phyloP scores from a whole-genome alignment of 1,284 basidiomycete genomes.

The Apiotrichum sp. region DNA sequence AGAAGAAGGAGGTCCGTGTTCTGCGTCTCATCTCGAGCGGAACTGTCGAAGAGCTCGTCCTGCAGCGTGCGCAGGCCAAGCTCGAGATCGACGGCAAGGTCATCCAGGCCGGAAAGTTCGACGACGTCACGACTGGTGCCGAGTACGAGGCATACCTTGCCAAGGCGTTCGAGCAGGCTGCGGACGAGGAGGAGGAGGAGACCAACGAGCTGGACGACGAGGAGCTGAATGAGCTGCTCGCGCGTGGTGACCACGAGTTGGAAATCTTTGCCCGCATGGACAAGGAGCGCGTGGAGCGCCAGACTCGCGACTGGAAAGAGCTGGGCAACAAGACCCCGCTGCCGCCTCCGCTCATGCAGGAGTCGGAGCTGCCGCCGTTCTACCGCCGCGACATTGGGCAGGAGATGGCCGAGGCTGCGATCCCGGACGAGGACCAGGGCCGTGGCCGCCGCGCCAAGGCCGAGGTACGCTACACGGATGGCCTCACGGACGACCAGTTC shows the following conservation, averaged over 20 bases:
- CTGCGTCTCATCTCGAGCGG: slow-evolving; percentile 95
- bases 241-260: slow-evolving; percentile 75
- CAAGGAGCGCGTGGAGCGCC: slow-evolving; percentile 67
- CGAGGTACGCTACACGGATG: slow-evolving; percentile 89
- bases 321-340: slow-evolving; percentile 71
- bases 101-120: slow-evolving; percentile 97
- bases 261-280: slow-evolving; percentile 81
- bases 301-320: slow-evolving; percentile 64
- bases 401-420: slow-evolving; percentile 45
- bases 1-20: slow-evolving; percentile 96
- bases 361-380: slow-evolving; percentile 86
- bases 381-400: slow-evolving; percentile 62
- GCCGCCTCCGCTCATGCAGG: slow-evolving; percentile 71
- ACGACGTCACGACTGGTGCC: slow-evolving; percentile 96
- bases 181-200: slow-evolving; percentile 87
- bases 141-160: slow-evolving; percentile 94
- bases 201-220: slow-evolving; percentile 95
- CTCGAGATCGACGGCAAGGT: slow-evolving; percentile 99
- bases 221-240: slow-evolving; percentile 89
- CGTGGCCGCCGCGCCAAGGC: slow-evolving; percentile 77
- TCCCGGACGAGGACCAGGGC: slow-evolving; percentile 62
- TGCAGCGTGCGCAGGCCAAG: slow-evolving; percentile 89
- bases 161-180: slow-evolving; percentile 51
- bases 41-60: slow-evolving; percentile 96
- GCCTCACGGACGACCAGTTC: slow-evolving; percentile 90